Evolutionary conservation across 345 rosid genomes (phyloP).

Genomic region (Populus nigra): DNA sequence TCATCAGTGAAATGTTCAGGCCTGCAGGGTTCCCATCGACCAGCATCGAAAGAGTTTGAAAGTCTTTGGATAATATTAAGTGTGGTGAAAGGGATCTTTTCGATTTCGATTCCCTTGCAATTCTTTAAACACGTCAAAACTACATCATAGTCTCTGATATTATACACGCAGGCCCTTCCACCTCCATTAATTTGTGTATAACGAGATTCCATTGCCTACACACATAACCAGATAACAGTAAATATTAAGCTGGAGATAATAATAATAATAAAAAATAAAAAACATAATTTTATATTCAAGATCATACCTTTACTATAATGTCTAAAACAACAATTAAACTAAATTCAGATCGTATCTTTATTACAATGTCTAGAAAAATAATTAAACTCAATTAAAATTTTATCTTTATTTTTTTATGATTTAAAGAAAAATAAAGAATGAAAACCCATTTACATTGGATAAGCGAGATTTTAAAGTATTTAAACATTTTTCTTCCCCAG

Average conservation of each 20-base stretch:
- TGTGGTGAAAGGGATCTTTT: constrained; percentile 78
- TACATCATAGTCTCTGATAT: constrained; percentile 60
- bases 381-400: too few relatives aligned
- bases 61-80: constrained; percentile 68
- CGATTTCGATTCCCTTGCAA: constrained; percentile 48
- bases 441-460: constrained; percentile 46
- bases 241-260: not conserved
- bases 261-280: not conserved
- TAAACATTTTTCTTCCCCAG: constrained; percentile 57
- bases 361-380: too few relatives aligned
- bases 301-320: too few relatives aligned
- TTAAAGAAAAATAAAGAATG: not conserved
- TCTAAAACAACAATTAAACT: too few relatives aligned
- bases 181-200: constrained; percentile 73
- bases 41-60: constrained; percentile 44
- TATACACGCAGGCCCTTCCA: constrained; percentile 75
- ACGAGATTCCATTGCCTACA: constrained; percentile 63
- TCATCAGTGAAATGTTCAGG: constrained; percentile 74
- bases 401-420: too few relatives aligned
- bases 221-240: not conserved
- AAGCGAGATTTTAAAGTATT: constrained; percentile 46
- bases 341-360: too few relatives aligned
- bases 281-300: not conserved
- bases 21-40: constrained; percentile 72
- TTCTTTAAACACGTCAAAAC: constrained; percentile 63